Evolutionary conservation across 306 rosid species (phyloP).

Genomic region (Trifolium subterraneum): DNA sequence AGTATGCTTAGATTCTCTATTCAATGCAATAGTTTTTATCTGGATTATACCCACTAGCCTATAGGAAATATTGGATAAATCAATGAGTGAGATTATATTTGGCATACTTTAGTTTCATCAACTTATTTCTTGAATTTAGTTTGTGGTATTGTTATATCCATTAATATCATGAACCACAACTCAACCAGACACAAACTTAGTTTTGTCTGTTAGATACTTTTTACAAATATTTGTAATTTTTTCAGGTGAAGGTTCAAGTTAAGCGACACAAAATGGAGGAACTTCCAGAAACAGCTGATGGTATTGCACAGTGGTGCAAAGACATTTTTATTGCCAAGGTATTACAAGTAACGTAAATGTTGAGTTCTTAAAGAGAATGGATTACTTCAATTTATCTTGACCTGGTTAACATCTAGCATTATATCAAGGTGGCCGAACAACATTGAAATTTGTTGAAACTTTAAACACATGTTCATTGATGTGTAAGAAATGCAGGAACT

Average conservation of each 20-base stretch:
- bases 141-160: neutral
- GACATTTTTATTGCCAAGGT: conserved; percentile 80
- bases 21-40: neutral
- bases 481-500: neutral
- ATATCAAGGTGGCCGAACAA: neutral
- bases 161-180: conserved; percentile 7
- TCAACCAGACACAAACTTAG: neutral
- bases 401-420: neutral
- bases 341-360: neutral
- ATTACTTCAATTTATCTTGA: neutral
- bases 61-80: no score
- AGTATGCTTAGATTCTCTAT: neutral
- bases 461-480: neutral
- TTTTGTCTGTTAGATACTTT: neutral
- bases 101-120: neutral
- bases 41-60: neutral
- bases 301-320: conserved; percentile 84
- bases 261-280: conserved; percentile 74
- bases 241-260: conserved; percentile 74
- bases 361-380: conserved; percentile 6
- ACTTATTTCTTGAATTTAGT: conserved; percentile 6
- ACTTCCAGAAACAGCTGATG: conserved; percentile 73
- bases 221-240: neutral
- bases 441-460: neutral
- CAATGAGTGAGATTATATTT: neutral